Evolutionary conservation across 176 grass and related monocot genomes (phyloP), one percentile per base, ranked within the genome.

Genomic region (Juncus inflexus): DNA sequence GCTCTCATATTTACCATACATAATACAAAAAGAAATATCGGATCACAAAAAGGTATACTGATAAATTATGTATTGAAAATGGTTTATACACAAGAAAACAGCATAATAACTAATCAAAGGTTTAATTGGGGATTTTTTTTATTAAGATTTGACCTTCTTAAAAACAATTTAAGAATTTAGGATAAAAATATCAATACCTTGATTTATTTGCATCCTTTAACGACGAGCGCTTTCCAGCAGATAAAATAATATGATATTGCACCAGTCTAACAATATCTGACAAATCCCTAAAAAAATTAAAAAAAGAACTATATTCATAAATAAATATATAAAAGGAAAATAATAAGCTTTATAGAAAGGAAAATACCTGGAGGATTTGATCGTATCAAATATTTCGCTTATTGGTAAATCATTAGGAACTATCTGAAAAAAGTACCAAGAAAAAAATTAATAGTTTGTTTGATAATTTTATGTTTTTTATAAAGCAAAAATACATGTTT

Each of bases 171-270:
- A 28, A 28, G 19, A 28, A 28, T 28, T 28, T 28, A 28, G 19
- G 19, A 28, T 28, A 28, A 28, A 28, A 28, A 28, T 67, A 6
- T 56, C 5, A 15, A 79, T 60, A 86, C 88, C 94, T 97, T 35
- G 88, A 86, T 67, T 84, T 92, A 70, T 86, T 97, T 60, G 94
- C 88, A 68, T 80, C 77, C 50, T 86, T 89, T 74, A 92, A 76
- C 69, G 89, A 51, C 19, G 80, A 78, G 50, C 67, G 77, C 60
- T 82, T 87, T 52, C 83, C 62, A 56, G 60, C 67, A 42, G 66
- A 86, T 56, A 97, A 59, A 73, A 86, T 15, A 76, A 86, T 80
- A 4, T 56, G 61, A 42, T 83, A 80, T 61, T 86, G 83, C 64
- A 85, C 77, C 88, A 86, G 77, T 73, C 58, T 55, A 74, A 97